These are phyloP conservation scores for Penicillium sp. DNA, from an alignment of 2,329 filamentous ascomycete genomes.

Conservation along the genomic window DNA sequence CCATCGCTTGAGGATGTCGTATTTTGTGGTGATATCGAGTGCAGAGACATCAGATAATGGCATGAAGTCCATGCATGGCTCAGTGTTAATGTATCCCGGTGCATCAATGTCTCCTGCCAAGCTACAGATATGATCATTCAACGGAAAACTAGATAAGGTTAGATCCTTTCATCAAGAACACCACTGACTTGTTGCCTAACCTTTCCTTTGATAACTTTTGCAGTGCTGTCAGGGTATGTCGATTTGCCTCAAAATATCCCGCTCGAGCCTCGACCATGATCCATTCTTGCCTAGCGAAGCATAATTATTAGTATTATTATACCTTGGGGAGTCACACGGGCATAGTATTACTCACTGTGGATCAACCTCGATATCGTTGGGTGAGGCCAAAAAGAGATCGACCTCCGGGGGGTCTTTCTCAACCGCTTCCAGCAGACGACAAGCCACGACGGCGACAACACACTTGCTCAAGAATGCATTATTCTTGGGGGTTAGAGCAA, in stretches of 20 bases:
- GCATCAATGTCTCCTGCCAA: conserved; percentile 42
- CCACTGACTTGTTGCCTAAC: conserved; percentile 22
- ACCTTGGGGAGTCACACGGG: fast-evolving
- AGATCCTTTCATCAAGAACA: neutral
- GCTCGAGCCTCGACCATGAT: conserved; percentile 74
- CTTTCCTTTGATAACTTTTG: conserved; percentile 62
- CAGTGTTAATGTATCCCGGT: conserved; percentile 53
- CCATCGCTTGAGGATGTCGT: conserved; percentile 55
- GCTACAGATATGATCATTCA: conserved; percentile 44
- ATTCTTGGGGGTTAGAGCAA: conserved; percentile 53
- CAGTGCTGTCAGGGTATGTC: conserved; percentile 69
- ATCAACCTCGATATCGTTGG: conserved; percentile 64
- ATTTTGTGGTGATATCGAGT: conserved; percentile 39
- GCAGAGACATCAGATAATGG: conserved; percentile 38
- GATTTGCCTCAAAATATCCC: conserved; percentile 74
- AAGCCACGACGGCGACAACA: conserved; percentile 69
- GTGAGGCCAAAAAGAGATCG: conserved; percentile 68
- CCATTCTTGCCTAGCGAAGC: conserved; percentile 51
- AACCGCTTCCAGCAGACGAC: conserved; percentile 62
- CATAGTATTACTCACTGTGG: conserved; percentile 45
- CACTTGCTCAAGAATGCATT: conserved; percentile 65
- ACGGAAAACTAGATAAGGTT: conserved; percentile 40
- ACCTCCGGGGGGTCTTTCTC: conserved; percentile 67
- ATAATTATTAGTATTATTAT: neutral
- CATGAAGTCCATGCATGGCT: conserved; percentile 52